phyloP scores from a whole-genome alignment of 495 filamentous ascomycete genomes.

The Recurvomyces mirabilis region DNA sequence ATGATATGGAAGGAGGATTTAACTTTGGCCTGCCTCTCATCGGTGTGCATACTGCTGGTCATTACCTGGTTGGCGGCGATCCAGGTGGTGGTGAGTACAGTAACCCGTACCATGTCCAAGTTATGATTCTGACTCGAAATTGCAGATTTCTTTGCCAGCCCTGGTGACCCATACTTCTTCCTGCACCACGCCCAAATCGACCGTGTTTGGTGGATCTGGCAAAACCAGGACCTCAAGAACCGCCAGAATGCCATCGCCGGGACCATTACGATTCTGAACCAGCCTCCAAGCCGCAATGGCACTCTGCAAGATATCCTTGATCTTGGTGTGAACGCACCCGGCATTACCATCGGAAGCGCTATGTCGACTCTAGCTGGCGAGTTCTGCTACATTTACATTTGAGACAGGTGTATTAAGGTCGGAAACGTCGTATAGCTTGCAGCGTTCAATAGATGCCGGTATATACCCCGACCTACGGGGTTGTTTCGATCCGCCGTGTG shows the following conservation, averaged over 20 bases:
- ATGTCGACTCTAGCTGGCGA: constrained; percentile 43
- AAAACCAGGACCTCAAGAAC: constrained; percentile 42
- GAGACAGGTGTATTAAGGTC: no score
- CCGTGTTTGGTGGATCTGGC: constrained; percentile 61
- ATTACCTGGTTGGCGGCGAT: constrained; percentile 53
- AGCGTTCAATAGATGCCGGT: background rate
- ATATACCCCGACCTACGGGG: no score
- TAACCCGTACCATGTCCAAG: constrained; percentile 11
- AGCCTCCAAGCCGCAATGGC: constrained; percentile 37
- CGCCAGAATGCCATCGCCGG: constrained; percentile 39
- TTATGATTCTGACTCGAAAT: background rate
- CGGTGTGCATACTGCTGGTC: constrained; percentile 53
- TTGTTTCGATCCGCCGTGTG: no score
- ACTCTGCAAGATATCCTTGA: constrained; percentile 38
- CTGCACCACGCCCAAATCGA: constrained; percentile 63
- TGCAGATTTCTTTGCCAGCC: constrained; percentile 6
- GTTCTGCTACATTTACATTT: constrained; percentile 53
- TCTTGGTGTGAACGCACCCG: constrained; percentile 31
- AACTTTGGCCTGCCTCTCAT: constrained; percentile 28
- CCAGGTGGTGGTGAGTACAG: constrained; percentile 48
- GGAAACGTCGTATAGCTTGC: constrained; percentile 19
- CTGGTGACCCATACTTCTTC: constrained; percentile 52
- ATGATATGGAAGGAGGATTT: constrained; percentile 41
- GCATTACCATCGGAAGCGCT: constrained; percentile 35
- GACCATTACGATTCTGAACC: constrained; percentile 47